Percentiles rank a stretch among this genome's conserved stretches.
phyloP scores from a whole-genome alignment of 192 early-diverging fungal species.

The Coemansia sp. region DNA sequence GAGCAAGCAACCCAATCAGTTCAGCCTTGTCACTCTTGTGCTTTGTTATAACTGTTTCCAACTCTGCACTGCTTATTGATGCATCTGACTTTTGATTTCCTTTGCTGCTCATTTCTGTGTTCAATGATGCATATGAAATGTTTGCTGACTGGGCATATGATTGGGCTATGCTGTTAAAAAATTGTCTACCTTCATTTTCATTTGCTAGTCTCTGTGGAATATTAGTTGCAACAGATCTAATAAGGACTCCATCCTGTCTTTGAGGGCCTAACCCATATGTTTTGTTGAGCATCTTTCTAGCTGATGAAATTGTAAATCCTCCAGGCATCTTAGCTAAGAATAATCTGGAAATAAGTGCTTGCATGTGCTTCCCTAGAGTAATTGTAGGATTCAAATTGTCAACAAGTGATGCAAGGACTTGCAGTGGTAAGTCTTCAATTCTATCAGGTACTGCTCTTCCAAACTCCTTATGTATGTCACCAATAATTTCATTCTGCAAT shows the following conservation, averaged over 20 bases:
- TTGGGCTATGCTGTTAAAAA: slow-evolving; percentile 70
- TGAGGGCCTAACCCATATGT: slow-evolving; percentile 77
- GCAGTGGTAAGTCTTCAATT: slow-evolving; percentile 83
- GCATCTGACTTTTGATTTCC: slow-evolving; percentile 39
- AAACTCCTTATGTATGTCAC: slow-evolving; percentile 93
- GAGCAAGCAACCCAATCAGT: slow-evolving; percentile 82
- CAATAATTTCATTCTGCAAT: slow-evolving; percentile 92
- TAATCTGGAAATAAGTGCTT: slow-evolving; percentile 84
- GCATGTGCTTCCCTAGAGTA: slow-evolving; percentile 59
- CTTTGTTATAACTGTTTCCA: slow-evolving; percentile 71
- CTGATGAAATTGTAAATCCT: slow-evolving; percentile 75
- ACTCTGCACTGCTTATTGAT: slow-evolving; percentile 86
- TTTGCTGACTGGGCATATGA: slow-evolving; percentile 73
- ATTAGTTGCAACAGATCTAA: slow-evolving; percentile 77
- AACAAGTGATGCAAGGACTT: slow-evolving; percentile 76
- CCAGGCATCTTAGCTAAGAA: slow-evolving; percentile 88
- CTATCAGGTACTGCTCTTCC: slow-evolving; percentile 79
- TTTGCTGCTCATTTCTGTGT: background rate
- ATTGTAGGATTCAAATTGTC: slow-evolving; percentile 54
- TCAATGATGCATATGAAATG: slow-evolving; percentile 51
- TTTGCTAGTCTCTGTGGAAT: slow-evolving; percentile 68
- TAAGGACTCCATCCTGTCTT: slow-evolving; percentile 68
- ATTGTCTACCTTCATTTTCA: slow-evolving; percentile 10
- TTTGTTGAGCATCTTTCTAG: slow-evolving; percentile 62
- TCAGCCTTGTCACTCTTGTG: slow-evolving; percentile 67